Percentiles rank a stretch among this genome's conserved stretches.
These are phyloP conservation scores for Graphilbum ipis-grandicollis DNA, from an alignment of 2,329 filamentous ascomycete genomes.

Conservation along the genomic window DNA sequence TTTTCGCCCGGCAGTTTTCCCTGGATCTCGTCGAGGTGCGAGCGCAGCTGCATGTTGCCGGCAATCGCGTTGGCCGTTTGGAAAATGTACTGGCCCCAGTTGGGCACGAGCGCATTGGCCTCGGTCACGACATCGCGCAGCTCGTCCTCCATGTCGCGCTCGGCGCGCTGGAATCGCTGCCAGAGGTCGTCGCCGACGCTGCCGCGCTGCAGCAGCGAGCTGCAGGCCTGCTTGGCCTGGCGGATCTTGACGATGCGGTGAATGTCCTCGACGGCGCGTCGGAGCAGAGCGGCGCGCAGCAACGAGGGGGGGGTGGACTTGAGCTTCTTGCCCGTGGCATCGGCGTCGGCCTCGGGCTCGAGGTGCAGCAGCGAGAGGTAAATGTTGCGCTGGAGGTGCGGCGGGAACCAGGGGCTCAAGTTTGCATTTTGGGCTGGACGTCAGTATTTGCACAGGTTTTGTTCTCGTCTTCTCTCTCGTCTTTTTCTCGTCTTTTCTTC, in stretches of 20 bases:
- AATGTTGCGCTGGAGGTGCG: conserved; percentile 81
- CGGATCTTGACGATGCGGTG: conserved; percentile 78
- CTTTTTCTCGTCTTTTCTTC: not conserved
- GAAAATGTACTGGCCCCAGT: conserved; percentile 92
- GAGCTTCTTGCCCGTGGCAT: conserved; percentile 51
- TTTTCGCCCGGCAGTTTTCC: conserved; percentile 55
- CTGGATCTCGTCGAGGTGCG: conserved; percentile 59
- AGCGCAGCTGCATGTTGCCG: conserved; percentile 62
- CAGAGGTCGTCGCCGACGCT: conserved; percentile 93
- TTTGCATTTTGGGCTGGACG: conserved; percentile 57
- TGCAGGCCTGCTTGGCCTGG: conserved; percentile 74
- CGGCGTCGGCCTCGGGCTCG: conserved; percentile 30
- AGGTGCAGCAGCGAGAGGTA: conserved; percentile 86
- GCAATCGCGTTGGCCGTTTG: conserved; percentile 94
- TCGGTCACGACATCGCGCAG: conserved; percentile 85
- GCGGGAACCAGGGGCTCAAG: conserved; percentile 85
- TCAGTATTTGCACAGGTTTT: too few relatives aligned
- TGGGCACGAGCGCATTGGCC: conserved; percentile 78
- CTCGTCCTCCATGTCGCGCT: conserved; percentile 97
- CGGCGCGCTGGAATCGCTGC: conserved; percentile 78
- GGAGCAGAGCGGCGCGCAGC: conserved; percentile 71
- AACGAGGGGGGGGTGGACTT: too few relatives aligned
- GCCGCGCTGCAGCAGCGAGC: conserved; percentile 67
- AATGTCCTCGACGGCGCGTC: conserved; percentile 85
- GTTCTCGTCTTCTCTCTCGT: not conserved